These are phyloP conservation scores for Lolium perenne DNA, from an alignment of 176 grass and related monocot species.

Conservation along the genomic window DNA sequence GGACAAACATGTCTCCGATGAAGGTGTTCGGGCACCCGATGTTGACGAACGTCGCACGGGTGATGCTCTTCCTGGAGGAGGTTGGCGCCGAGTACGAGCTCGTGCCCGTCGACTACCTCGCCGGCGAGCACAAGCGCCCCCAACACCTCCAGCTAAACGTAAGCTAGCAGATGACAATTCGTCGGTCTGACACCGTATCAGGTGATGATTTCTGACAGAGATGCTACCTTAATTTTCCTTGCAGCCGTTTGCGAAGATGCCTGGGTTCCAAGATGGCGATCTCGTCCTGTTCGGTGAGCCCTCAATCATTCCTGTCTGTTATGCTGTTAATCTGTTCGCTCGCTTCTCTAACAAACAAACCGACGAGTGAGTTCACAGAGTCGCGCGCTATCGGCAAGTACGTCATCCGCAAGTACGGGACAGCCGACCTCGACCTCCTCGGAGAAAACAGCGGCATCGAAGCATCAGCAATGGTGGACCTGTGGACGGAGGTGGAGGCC, in stretches of 20 bases:
- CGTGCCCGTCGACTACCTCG: constrained; percentile 15
- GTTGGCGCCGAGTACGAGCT: constrained; percentile 14
- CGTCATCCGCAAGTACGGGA: neutral
- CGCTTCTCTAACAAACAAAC: neutral
- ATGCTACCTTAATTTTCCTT: neutral
- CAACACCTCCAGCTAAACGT: neutral
- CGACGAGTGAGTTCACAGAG: neutral
- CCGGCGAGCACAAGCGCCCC: neutral
- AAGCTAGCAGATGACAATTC: neutral
- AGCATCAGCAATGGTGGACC: neutral
- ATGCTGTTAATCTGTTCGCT: too few species aligned
- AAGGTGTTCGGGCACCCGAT: neutral
- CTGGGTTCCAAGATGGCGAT: neutral
- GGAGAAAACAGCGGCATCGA: neutral
- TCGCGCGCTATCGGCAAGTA: neutral
- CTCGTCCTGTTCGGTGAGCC: constrained; percentile 8
- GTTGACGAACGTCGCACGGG: constrained; percentile 4
- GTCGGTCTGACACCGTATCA: neutral
- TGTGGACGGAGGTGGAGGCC: constrained; percentile 8
- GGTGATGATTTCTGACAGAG: neutral
- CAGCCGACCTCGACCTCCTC: neutral
- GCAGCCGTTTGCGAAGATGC: constrained; percentile 11
- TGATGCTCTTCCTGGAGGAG: constrained; percentile 6
- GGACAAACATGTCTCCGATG: neutral
- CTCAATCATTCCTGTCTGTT: neutral